A percentile compares a stretch with the other conserved stretches of the same genome.
Evolutionary conservation across 2,329 filamentous ascomycete genomes (phyloP).

Genomic region (Fusarium anguioides): DNA sequence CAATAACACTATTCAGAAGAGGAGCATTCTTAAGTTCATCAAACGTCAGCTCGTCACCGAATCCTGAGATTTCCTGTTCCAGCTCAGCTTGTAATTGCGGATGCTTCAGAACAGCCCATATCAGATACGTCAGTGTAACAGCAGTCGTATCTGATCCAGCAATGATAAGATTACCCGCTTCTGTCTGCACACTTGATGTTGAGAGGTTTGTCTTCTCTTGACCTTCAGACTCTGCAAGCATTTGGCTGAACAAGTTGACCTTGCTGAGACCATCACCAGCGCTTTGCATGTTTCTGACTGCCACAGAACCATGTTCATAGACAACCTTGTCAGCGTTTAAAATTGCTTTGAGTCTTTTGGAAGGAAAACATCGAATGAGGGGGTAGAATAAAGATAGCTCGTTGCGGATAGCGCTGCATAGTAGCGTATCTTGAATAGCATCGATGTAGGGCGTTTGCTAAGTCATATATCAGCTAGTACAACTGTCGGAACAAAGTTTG

Average conservation of each 20-base stretch:
- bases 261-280: background rate
- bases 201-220: background rate
- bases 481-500: fast-evolving
- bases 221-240: background rate
- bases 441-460: slow-evolving; percentile 14
- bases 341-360: fast-evolving
- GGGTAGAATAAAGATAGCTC: slow-evolving; percentile 1
- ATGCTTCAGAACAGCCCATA: slow-evolving; percentile 22
- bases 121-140: slow-evolving; percentile 20
- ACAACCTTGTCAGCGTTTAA: background rate
- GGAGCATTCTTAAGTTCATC: slow-evolving; percentile 9
- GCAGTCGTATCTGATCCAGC: slow-evolving; percentile 27
- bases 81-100: background rate
- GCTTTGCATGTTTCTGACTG: background rate
- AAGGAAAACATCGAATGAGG: fast-evolving
- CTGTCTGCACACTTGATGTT: background rate
- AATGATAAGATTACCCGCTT: slow-evolving; percentile 11
- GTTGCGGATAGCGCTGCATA: background rate
- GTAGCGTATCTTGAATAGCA: background rate
- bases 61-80: background rate
- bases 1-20: slow-evolving; percentile 17
- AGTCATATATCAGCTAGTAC: fast-evolving
- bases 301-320: background rate
- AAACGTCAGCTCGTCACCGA: background rate
- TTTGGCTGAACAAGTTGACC: background rate